Percentiles rank a stretch among this genome's conserved stretches.
phyloP scores from a whole-genome alignment of 805 yeast genomes.

The Zygosaccharomyces kombuchaensis region DNA sequence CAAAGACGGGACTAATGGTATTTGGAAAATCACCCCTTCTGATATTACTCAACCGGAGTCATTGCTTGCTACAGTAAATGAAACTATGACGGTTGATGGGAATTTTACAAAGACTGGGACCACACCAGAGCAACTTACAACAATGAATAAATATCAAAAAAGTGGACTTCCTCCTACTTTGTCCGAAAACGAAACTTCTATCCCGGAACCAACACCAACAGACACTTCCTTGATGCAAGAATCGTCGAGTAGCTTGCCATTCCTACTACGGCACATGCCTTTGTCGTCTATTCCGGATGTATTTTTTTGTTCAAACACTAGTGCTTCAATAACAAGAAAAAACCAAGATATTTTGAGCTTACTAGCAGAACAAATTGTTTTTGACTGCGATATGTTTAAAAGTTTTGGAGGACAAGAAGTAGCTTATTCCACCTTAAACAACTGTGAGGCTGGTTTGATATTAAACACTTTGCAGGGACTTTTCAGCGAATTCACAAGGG shows the following conservation, averaged over 20 bases:
- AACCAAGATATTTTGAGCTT: slow-evolving; percentile 27
- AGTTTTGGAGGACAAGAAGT: slow-evolving; percentile 53
- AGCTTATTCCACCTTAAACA: slow-evolving; percentile 33
- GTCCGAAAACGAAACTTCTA: slow-evolving; percentile 17
- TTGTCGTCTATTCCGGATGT: slow-evolving; percentile 55
- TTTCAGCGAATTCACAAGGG: slow-evolving; percentile 24
- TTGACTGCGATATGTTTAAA: slow-evolving; percentile 44
- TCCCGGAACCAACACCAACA: slow-evolving; percentile 17
- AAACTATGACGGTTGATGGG: slow-evolving; percentile 3
- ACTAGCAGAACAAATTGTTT: slow-evolving; percentile 31
- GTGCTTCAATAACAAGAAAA: slow-evolving; percentile 13
- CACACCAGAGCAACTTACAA: slow-evolving; percentile 1
- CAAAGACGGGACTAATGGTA: slow-evolving; percentile 24
- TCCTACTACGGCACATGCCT: slow-evolving; percentile 61
- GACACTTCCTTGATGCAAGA: slow-evolving; percentile 16
- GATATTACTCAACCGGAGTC: slow-evolving; percentile 21
- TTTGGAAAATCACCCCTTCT: slow-evolving; percentile 26
- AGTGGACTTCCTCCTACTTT: slow-evolving; percentile 6
- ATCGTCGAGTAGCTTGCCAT: slow-evolving; percentile 59
- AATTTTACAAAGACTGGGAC: background rate
- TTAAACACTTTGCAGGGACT: slow-evolving; percentile 18
- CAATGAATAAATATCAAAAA: background rate
- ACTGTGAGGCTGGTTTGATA: slow-evolving; percentile 23
- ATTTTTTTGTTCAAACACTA: slow-evolving; percentile 35
- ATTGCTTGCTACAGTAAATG: slow-evolving; percentile 4